These are phyloP conservation scores for Aspergillus ochraceoroseus DNA, from an alignment of 2,329 filamentous ascomycete species.

Conservation along the genomic window DNA sequence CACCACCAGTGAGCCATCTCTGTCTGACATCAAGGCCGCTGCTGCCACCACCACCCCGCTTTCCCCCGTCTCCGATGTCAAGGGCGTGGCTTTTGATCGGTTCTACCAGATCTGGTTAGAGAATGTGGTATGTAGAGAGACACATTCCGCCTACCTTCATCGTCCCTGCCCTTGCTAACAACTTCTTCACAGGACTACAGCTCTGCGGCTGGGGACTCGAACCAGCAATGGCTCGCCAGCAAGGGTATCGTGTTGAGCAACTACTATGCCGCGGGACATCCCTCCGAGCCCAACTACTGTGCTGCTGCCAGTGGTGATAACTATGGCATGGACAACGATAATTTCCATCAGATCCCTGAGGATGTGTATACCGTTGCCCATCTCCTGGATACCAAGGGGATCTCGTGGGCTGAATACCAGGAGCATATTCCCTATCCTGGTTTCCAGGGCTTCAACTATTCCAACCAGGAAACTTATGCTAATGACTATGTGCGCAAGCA, in stretches of 20 bases:
- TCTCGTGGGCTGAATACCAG: constrained; percentile 69
- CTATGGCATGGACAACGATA: constrained; percentile 66
- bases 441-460: constrained; percentile 60
- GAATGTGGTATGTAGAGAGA: constrained; percentile 58
- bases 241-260: constrained; percentile 59
- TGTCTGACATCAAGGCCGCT: constrained; percentile 29
- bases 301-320: constrained; percentile 64
- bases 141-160: constrained; percentile 27
- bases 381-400: constrained; percentile 59
- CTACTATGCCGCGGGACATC: constrained; percentile 62
- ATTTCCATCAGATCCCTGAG: constrained; percentile 53
- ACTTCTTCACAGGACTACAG: constrained; percentile 49
- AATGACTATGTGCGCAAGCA: constrained; percentile 83
- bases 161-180: background rate
- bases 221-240: constrained; percentile 29
- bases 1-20: constrained; percentile 25
- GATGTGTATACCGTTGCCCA: constrained; percentile 66
- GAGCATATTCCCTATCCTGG: constrained; percentile 73
- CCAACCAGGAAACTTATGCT: constrained; percentile 53
- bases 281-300: constrained; percentile 71
- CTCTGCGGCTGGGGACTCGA: constrained; percentile 56
- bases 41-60: constrained; percentile 56
- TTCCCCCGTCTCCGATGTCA: constrained; percentile 48
- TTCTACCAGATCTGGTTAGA: constrained; percentile 70
- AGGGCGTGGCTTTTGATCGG: constrained; percentile 45